A percentile compares a stretch with the other conserved stretches of the same genome.
These are phyloP conservation scores for Microdochium trichocladiopsis DNA, from an alignment of 2,329 filamentous ascomycete genomes.

Conservation along the genomic window DNA sequence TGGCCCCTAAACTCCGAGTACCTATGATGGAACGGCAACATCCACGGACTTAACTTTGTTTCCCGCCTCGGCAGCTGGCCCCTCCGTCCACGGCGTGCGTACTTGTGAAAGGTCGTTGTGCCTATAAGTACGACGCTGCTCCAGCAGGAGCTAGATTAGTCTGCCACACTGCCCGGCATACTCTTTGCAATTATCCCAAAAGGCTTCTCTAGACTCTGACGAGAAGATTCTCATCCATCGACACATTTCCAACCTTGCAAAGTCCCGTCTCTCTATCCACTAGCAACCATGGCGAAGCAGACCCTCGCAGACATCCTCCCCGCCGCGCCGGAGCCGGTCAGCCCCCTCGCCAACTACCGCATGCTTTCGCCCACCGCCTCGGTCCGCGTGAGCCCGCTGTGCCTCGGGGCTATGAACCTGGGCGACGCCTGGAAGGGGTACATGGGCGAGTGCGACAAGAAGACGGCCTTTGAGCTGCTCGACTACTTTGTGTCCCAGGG, in stretches of 20 bases:
- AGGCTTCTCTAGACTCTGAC: no score
- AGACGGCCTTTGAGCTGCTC: conserved; percentile 46
- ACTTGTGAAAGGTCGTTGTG: no score
- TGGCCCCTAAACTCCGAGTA: no score
- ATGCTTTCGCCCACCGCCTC: conserved; percentile 41
- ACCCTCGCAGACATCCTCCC: neutral
- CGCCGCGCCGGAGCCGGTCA: conserved; percentile 30
- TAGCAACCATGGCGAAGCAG: conserved; percentile 25
- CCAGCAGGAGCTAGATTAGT: no score
- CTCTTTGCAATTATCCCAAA: no score
- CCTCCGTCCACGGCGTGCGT: no score
- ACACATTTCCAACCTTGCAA: no score
- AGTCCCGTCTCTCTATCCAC: neutral
- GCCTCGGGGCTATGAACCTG: conserved; percentile 46
- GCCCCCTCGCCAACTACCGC: conserved; percentile 44
- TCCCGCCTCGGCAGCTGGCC: no score
- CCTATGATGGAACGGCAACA: no score
- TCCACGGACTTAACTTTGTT: no score
- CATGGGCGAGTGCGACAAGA: conserved; percentile 48
- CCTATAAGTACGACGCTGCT: no score
- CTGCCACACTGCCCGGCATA: no score
- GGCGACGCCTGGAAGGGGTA: conserved; percentile 34
- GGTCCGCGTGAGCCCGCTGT: conserved; percentile 44
- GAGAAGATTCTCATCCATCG: neutral
- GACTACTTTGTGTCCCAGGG: conserved; percentile 49